These are phyloP conservation scores for Spathaspora girioi DNA, from an alignment of 805 yeast genomes.

Conservation along the genomic window DNA sequence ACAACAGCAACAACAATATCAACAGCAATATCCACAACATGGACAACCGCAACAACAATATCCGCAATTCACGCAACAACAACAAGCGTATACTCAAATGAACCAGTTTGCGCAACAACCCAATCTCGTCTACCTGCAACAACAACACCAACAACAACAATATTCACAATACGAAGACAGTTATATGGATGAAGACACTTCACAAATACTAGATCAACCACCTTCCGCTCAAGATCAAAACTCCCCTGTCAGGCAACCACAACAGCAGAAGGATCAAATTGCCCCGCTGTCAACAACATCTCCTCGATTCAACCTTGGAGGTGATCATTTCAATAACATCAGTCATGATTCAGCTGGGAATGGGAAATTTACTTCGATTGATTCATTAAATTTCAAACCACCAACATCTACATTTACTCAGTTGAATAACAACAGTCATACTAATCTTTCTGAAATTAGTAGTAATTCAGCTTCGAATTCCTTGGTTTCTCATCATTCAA, in stretches of 20 bases:
- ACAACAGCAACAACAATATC: constrained; percentile 6
- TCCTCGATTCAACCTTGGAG: constrained; percentile 8
- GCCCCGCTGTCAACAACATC: constrained; percentile 10
- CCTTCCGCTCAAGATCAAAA: constrained; percentile 2
- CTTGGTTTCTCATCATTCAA: constrained; percentile 19
- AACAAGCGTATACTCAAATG: constrained; percentile 12
- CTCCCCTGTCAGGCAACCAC: constrained; percentile 11
- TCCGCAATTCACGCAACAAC: constrained; percentile 7
- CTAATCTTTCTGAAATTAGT: constrained; percentile 37
- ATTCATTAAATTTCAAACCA: constrained; percentile 34
- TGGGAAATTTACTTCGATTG: constrained; percentile 34
- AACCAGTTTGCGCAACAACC: constrained; percentile 8
- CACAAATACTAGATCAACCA: constrained; percentile 15
- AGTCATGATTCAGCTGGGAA: constrained; percentile 8
- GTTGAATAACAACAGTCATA: constrained; percentile 35
- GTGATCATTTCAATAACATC: constrained; percentile 1
- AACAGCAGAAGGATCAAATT: neutral
- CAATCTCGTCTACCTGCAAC: constrained; percentile 10
- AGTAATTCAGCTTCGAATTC: constrained; percentile 19
- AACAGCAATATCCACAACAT: constrained; percentile 14
- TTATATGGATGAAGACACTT: constrained; percentile 40
- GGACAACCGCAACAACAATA: constrained; percentile 13
- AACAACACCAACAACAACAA: constrained; percentile 11
- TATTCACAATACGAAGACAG: constrained; percentile 19
- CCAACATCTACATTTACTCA: constrained; percentile 37